Base-by-base conservation (phyloP, 768 basidiomycete species). In the Suillus subalutaceus region DNA sequence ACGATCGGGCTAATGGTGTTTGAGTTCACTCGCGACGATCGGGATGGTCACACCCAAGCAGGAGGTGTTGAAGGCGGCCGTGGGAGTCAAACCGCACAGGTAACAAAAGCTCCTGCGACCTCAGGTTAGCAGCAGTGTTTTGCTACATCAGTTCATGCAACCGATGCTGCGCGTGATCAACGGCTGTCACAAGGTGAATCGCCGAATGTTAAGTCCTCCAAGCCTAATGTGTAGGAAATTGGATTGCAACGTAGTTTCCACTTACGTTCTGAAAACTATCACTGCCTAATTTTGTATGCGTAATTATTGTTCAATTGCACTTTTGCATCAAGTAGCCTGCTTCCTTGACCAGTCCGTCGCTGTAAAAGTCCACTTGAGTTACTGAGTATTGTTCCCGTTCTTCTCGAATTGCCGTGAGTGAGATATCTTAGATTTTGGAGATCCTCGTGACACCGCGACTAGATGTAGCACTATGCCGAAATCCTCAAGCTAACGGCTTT, bases 1-100 rank as follows among this genome's bases (percentile, higher is more conserved):
- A 67, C 65, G 4, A 41, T 68, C 41, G 40, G 66, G 10, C 63
- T 83, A n/a, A 35, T 69, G 10, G 62, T 74, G 30, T 60, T 75
- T 62, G 68, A 70, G 20, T 53, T 71, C 44, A 10, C 9, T 4
- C 30, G 26, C 16, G 26, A 35, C 4, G 4, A 13, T 1, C 16
- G 2, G 8, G 50, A 6, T 50, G n/a, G 12, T 13, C 46, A 1
- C 1, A 1, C n/a, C 23, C 4, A 4, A 10, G 4, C 4, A 50
- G 55, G 35, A 37, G n/a, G 6, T 23, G 3, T 7, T 5, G 35
- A 57, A n/a, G 35, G 35, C 35, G 9, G 37, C 3, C 26, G 2
- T 26, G 26, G 26, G 26, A 26, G 26, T 26, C 37, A 43, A 43
- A 43, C 41, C 7, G 0, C 16, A 6, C 18, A 43, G 18, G 7